Percentiles rank a stretch among this genome's conserved stretches.
Evolutionary conservation across 352 stramenopile genomes (phyloP).

Genomic region (Pythium sp.): DNA sequence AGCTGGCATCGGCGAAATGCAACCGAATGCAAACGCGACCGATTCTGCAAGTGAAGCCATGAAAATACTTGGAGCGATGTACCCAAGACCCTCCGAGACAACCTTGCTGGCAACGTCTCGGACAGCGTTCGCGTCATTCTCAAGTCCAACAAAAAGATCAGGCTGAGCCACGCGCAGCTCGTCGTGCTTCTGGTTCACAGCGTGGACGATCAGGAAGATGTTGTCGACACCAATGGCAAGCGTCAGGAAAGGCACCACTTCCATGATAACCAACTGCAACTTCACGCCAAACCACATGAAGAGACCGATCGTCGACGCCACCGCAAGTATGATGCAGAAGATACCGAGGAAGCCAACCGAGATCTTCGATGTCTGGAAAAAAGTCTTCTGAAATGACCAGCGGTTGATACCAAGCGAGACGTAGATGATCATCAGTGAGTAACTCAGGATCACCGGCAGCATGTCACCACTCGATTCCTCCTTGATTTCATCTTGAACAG

Average conservation of each 20-base stretch:
- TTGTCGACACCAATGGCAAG: slow-evolving; percentile 71
- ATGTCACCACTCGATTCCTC: slow-evolving; percentile 50
- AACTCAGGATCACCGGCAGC: slow-evolving; percentile 47
- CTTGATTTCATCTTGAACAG: slow-evolving; percentile 58
- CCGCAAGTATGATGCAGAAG: slow-evolving; percentile 53
- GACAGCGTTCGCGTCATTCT: slow-evolving; percentile 33
- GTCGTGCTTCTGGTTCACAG: slow-evolving; percentile 48
- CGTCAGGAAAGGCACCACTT: slow-evolving; percentile 66
- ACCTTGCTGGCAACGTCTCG: slow-evolving; percentile 39
- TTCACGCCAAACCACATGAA: slow-evolving; percentile 62
- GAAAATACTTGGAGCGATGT: slow-evolving; percentile 65
- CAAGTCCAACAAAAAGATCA: slow-evolving; percentile 41
- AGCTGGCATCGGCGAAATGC: slow-evolving; percentile 59
- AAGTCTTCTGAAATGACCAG: slow-evolving; percentile 40
- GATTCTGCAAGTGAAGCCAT: slow-evolving; percentile 58
- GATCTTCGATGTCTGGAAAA: slow-evolving; percentile 62
- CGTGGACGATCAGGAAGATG: slow-evolving; percentile 67
- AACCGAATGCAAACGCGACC: slow-evolving; percentile 54
- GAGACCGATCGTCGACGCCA: slow-evolving; percentile 55
- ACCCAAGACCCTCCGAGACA: slow-evolving; percentile 37
- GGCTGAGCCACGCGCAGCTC: slow-evolving; percentile 29
- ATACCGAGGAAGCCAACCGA: slow-evolving; percentile 53
- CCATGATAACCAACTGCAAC: slow-evolving; percentile 72
- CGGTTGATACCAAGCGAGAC: slow-evolving; percentile 65
- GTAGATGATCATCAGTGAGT: slow-evolving; percentile 67